Conservation (phyloP, 139 green algal genomes). For the Trebouxia sp. region DNA sequence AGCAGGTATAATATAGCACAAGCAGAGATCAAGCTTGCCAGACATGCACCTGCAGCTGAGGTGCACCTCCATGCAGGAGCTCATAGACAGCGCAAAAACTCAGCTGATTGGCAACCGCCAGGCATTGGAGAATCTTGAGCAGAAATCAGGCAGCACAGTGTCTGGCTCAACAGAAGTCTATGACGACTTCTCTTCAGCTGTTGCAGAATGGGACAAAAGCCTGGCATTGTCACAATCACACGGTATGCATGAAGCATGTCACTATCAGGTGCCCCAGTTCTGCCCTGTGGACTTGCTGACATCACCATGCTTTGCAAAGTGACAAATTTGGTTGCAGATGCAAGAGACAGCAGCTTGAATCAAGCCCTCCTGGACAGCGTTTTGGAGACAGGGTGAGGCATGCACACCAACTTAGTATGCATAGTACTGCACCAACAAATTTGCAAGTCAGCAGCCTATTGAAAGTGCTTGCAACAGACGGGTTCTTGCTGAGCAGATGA, state of each 20-base stretch:
- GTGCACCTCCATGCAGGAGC: too few relatives aligned
- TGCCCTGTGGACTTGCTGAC: too few relatives aligned
- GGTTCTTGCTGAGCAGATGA: too few relatives aligned
- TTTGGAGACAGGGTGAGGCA: not conserved
- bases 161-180: not conserved
- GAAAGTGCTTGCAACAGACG: too few relatives aligned
- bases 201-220: conserved; percentile 10
- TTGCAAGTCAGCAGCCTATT: too few relatives aligned
- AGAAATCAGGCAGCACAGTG: not conserved
- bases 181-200: not conserved
- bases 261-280: too few relatives aligned
- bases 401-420: too few relatives aligned
- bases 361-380: not conserved
- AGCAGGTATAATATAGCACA: conserved; percentile 7
- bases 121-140: not conserved
- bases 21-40: too few relatives aligned
- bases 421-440: too few relatives aligned
- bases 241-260: too few relatives aligned
- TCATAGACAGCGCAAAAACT: not conserved
- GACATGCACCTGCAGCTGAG: too few relatives aligned
- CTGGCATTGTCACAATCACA: not conserved
- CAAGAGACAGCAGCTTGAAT: not conserved
- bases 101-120: conserved; percentile 11
- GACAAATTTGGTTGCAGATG: not conserved
- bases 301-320: too few relatives aligned